These are phyloP conservation scores for Nitzschia sp. DNA, from an alignment of 108 stramenopile species.

Conservation along the genomic window DNA sequence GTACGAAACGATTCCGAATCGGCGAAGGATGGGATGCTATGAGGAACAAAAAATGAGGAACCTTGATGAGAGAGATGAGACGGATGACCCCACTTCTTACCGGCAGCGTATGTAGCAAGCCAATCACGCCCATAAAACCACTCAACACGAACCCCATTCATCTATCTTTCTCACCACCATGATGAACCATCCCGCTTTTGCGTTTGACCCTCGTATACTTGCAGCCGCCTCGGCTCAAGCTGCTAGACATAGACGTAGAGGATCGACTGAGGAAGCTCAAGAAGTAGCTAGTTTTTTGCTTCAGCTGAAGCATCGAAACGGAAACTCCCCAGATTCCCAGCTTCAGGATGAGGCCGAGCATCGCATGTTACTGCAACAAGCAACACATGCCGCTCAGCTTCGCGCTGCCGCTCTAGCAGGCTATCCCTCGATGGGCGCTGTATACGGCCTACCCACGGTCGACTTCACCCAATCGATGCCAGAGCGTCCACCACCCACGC, in stretches of 20 bases:
- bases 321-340: background rate
- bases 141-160: constrained; percentile 10
- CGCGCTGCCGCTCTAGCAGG: constrained; percentile 6
- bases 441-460: constrained; percentile 16
- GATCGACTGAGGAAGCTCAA: constrained; percentile 22
- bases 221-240: constrained; percentile 10
- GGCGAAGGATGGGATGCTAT: no score
- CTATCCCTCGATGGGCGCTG: constrained; percentile 23
- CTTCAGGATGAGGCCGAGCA: constrained; percentile 6
- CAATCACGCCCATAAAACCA: background rate
- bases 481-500: constrained; percentile 12
- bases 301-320: constrained; percentile 27
- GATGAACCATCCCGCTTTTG: constrained; percentile 16
- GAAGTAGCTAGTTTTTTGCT: constrained; percentile 31
- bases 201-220: constrained; percentile 19
- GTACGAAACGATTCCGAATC: no score
- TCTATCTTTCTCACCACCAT: constrained; percentile 3
- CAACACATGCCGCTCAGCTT: background rate
- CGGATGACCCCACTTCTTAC: no score
- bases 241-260: constrained; percentile 17
- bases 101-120: background rate
- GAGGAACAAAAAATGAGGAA: no score
- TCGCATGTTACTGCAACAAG: constrained; percentile 9
- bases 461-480: background rate
- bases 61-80: no score